Base-by-base conservation (phyloP, 768 basidiomycete genomes). In the Sutorius australiensis region DNA sequence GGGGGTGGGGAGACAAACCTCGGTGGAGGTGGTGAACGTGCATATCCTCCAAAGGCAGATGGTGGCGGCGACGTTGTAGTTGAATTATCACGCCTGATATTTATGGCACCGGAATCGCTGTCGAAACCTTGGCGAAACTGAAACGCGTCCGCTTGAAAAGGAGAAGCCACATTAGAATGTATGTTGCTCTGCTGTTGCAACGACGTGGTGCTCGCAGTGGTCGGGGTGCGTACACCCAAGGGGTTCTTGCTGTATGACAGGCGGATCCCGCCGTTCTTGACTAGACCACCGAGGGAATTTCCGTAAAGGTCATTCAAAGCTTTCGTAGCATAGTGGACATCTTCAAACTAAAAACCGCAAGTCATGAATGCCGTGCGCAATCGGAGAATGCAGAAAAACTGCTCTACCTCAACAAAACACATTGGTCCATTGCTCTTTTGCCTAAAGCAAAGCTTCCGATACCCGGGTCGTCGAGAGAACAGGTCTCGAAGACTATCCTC, bases 231-330 rank as follows among this genome's bases (percentile, higher is more conserved):
- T 46, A 92, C 88, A 42, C 95, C 95, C n/a, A 98, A 79, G 7
- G 95, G 94, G 68, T 98, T 97, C 80, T 97, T 98, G 73, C 93
- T 95, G 72, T 95, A 99, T 7, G 94, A 97, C 50, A 99, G 73
- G 37, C 97, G 86, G 55, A 99, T 98, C n/a, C 92, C 91, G 38
- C 87, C 89, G 55, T 92, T 91, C 73, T 97, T 98, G 67, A 99
- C 89, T 27, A 95, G 74, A 8, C 95, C 95, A 54, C 84, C 83
- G 38, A 99, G 77, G n/a, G 83, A 91, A 66, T 94, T 80, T 24
- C 97, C 97, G 51, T 97, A 93, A 55, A 98, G 76, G 43, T 94
- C 89, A 53, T 86, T 82, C 63, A 98, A 77, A n/a, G 95, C 90
- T 66, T 81, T 84, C 8, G 91, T 84, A 10, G 97, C 97, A 64